A percentile compares a stretch with the other conserved stretches of the same genome.
Evolutionary conservation across 2,329 filamentous ascomycete genomes (phyloP).

Genomic region (Colletotrichum horii): DNA sequence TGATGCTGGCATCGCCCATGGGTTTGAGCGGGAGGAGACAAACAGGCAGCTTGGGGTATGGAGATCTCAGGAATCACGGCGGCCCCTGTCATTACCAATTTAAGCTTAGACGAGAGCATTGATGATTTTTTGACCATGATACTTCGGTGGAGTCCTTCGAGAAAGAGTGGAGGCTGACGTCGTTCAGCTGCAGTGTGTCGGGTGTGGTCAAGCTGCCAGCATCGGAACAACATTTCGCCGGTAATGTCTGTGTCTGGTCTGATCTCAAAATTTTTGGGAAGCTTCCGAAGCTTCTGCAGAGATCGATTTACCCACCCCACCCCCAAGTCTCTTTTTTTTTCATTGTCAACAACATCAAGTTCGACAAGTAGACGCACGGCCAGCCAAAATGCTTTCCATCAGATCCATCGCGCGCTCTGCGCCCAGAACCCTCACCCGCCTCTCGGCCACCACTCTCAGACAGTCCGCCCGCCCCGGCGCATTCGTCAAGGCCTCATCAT

Average conservation of each 20-base stretch:
- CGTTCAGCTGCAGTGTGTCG: neutral
- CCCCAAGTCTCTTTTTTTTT: neutral
- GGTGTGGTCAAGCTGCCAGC: neutral
- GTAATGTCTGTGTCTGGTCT: neutral
- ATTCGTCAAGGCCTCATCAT: slow-evolving; percentile 49
- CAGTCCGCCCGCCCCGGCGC: slow-evolving; percentile 56
- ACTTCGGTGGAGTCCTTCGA: neutral
- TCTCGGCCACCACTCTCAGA: slow-evolving; percentile 56
- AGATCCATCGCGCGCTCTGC: slow-evolving; percentile 69
- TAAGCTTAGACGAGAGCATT: neutral
- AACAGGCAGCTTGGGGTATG: neutral
- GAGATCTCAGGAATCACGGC: neutral
- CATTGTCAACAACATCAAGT: neutral
- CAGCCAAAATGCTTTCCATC: slow-evolving; percentile 70
- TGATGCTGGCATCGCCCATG: neutral
- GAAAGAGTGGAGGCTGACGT: neutral
- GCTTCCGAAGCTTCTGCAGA: neutral
- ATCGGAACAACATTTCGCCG: slow-evolving; percentile 10
- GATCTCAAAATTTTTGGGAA: slow-evolving; percentile 19
- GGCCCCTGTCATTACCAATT: neutral
- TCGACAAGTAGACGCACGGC: neutral
- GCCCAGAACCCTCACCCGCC: slow-evolving; percentile 66
- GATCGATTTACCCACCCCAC: neutral
- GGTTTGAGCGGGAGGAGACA: neutral
- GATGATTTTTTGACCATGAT: neutral